Base-by-base conservation (phyloP, 495 filamentous ascomycete species). In the Aspergillus egyptiacus region DNA sequence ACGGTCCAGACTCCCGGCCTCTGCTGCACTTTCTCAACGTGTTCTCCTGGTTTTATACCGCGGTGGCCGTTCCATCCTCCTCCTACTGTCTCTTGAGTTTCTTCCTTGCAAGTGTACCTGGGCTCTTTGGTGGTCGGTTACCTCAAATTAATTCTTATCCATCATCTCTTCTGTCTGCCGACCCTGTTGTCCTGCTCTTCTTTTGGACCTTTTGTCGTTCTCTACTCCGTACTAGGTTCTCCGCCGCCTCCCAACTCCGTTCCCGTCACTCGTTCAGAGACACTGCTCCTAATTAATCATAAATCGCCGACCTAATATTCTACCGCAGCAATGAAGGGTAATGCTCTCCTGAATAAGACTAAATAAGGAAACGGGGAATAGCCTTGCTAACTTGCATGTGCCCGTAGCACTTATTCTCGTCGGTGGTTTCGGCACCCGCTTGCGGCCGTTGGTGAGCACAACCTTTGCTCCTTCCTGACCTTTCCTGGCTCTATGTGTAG, bases 401-500 rank as follows among this genome's bases (percentile, higher is more conserved):
- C n/a, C 41, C 51, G 58, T 68, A 98, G 93, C 93, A 70, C 83
- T 98, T 64, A 97, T 98, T 84, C 91, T 98, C 64, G 93, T 98
- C 70, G 93, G 93, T 76, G 93, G 93, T 65, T 98, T 97, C 73
- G 93, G 93, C 66, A 98, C 93, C 70, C 91, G 93, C 71, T 83
- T 98, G 57, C 87, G 93, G 66, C 93, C 93, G 71, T 79, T 98
- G 73, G 91, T 96, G 87, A 71, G 88, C 47, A 10, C 34, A 42
- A 30, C 46, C 52, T 45, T n/a, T n/a, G n/a, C n/a, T 50, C 47
- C 48, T 49, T 38, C 33, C 57, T 27, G 49, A n/a, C n/a, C n/a
- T n/a, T 58, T 60, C 33, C 19, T 45, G 39, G 35, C 39, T 34
- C 45, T 41, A 9, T 34, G 22, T 42, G 48, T 44, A 50, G 31